Evolutionary conservation across 176 grass and related monocot species (phyloP), one percentile per base, ranked within the genome.

Genomic region (Triticum timopheevii): DNA sequence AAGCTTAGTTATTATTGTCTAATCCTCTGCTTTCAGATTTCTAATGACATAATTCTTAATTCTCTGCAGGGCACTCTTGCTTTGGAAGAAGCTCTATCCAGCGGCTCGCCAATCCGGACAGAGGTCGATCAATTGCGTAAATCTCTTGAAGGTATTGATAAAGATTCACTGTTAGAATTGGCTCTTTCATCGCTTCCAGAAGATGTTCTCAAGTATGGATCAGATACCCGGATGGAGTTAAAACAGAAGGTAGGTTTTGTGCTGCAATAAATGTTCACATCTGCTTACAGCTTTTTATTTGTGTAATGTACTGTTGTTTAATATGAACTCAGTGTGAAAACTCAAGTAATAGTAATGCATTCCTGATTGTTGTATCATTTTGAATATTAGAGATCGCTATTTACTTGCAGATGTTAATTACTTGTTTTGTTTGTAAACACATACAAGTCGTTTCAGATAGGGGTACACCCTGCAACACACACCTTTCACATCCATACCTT

Each of bases 111-210:
- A 77, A 87, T 99, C 44, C 87, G 78, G 47, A 72, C 87, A 83
- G 97, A 99, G 62, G 92, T 99, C 36, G 90, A 93, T 84, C 65
- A 56, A 23, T 78, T 99, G 85, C 67, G 80, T 65, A 93, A 91
- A 80, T 99, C 92, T 70, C 78, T 96, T 85, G 93, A 93, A 88
- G 89, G 92, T 25, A 99, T 99, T 31, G 97, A 99, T 38, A 99
- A 99, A 90, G 94, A 99, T 90, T 96, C 90, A 66, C 89, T 99
- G 38, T 78, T 99, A 91, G 82, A 94, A 78, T 73, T 96, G 72
- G 94, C 92, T 84, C 88, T 99, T 90, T 91, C 87, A 61, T 94
- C 92, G 0, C 90, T 99, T 65, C 96, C 97, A 10, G 89, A 96
- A 91, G 94, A 99, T 82, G 91, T 91, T 87, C 86, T 99, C 7